These are phyloP conservation scores for Lactarius psammicola DNA, from an alignment of 768 basidiomycete genomes.

Conservation along the genomic window DNA sequence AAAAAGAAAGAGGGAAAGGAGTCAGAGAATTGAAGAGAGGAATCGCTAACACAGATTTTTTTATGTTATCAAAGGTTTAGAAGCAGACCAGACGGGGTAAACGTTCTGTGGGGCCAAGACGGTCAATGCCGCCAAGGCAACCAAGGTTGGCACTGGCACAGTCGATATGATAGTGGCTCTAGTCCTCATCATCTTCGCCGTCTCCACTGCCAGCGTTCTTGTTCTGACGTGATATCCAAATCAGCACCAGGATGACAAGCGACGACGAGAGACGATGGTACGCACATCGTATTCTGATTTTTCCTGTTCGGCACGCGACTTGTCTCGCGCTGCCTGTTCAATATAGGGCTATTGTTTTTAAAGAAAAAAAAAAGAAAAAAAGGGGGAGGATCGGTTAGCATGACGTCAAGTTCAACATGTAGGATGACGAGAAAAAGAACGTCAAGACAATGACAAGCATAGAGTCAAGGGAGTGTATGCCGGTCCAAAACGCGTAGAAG, in stretches of 20 bases:
- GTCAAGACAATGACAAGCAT: background rate
- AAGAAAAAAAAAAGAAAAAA: background rate
- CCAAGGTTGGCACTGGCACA: constrained; percentile 4
- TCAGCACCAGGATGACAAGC: background rate
- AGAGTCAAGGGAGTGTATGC: constrained; percentile 14
- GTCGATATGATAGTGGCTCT: constrained; percentile 15
- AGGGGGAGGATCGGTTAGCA: constrained; percentile 8
- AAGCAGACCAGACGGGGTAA: constrained; percentile 19
- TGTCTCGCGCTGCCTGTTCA: constrained; percentile 84
- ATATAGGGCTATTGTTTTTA: constrained; percentile 67
- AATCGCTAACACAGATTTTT: constrained; percentile 15
- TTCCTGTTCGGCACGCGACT: constrained; percentile 81
- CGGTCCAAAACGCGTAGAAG: background rate
- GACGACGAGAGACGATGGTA: constrained; percentile 14
- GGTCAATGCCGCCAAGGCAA: constrained; percentile 1
- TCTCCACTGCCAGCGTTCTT: constrained; percentile 43
- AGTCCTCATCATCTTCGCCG: constrained; percentile 49
- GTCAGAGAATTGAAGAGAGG: background rate
- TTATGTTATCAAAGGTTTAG: constrained; percentile 19
- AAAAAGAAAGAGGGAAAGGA: background rate
- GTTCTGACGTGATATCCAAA: constrained; percentile 29
- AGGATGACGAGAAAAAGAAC: background rate
- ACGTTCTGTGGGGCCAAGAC: constrained; percentile 13
- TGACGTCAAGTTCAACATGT: constrained; percentile 9
- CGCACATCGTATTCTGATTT: constrained; percentile 51